These are phyloP conservation scores for Metschnikowia cubensis DNA, from an alignment of 805 yeast genomes.

Conservation along the genomic window DNA sequence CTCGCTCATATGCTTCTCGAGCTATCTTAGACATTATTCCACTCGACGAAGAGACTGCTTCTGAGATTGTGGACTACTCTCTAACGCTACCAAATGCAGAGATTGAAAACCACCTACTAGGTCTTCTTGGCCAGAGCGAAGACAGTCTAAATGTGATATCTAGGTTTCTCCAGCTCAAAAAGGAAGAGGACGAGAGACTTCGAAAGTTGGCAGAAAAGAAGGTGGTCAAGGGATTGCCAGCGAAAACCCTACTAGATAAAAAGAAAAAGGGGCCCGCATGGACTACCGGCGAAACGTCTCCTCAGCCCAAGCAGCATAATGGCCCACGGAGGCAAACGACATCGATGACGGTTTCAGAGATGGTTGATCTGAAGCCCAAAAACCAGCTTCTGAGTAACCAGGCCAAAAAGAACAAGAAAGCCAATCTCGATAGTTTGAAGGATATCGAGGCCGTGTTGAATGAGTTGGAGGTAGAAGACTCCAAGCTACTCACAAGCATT, in stretches of 20 bases:
- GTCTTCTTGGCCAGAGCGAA: slow-evolving; percentile 55
- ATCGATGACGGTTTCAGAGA: slow-evolving; percentile 45
- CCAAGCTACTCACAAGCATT: slow-evolving; percentile 3
- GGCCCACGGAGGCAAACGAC: slow-evolving; percentile 12
- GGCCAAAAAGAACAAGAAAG: slow-evolving; percentile 35
- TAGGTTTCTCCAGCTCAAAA: slow-evolving; percentile 39
- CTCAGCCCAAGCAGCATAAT: slow-evolving; percentile 6
- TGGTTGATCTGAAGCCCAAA: slow-evolving; percentile 39
- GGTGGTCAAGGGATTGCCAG: slow-evolving; percentile 1
- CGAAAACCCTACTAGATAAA: background rate
- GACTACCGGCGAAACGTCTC: slow-evolving; percentile 3
- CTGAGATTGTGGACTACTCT: slow-evolving; percentile 54
- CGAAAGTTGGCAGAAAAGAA: slow-evolving; percentile 8
- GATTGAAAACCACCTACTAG: slow-evolving; percentile 49
- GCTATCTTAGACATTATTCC: slow-evolving; percentile 45
- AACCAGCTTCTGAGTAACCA: slow-evolving; percentile 20
- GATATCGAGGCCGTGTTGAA: slow-evolving; percentile 63
- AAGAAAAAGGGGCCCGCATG: background rate
- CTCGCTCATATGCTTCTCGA: slow-evolving; percentile 24
- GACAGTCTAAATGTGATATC: slow-evolving; percentile 46
- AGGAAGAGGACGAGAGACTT: slow-evolving; percentile 22
- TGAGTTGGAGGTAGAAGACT: slow-evolving; percentile 42
- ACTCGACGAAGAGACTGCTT: slow-evolving; percentile 52
- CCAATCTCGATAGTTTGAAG: slow-evolving; percentile 49
- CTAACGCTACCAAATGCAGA: slow-evolving; percentile 44